These are phyloP conservation scores for Nematocida major DNA, from an alignment of 371 early-diverging fungal species.

Conservation along the genomic window DNA sequence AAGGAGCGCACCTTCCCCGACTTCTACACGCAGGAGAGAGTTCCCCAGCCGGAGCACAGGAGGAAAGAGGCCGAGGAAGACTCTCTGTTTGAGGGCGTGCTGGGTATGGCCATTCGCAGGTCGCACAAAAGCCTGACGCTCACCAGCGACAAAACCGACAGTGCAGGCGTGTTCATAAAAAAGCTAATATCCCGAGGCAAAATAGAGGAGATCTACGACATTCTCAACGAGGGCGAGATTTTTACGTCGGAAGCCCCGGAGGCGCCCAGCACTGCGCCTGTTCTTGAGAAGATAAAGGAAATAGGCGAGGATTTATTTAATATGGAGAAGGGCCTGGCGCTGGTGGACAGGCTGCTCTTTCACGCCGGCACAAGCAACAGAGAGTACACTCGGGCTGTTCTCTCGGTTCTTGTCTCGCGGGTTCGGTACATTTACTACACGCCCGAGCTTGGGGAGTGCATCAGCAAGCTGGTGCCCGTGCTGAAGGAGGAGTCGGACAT, in stretches of 20 bases:
- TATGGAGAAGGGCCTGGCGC: conserved; percentile 27
- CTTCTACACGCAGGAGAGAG: conserved; percentile 29
- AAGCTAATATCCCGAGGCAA: conserved; percentile 17
- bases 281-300: conserved; percentile 3
- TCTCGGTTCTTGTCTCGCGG: conserved; percentile 4
- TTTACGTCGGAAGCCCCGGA: neutral
- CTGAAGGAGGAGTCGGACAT: neutral
- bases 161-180: conserved; percentile 16
- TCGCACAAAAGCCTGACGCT: conserved; percentile 17
- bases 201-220: conserved; percentile 44
- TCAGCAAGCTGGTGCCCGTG: conserved; percentile 8
- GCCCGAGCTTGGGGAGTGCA: conserved; percentile 9
- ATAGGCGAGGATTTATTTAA: conserved; percentile 47
- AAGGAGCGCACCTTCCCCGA: conserved; percentile 24
- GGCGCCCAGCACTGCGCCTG: neutral
- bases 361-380: neutral
- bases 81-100: conserved; percentile 33
- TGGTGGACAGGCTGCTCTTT: conserved; percentile 6
- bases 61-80: conserved; percentile 16
- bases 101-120: conserved; percentile 33
- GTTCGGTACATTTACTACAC: conserved; percentile 25
- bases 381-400: neutral
- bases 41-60: neutral
- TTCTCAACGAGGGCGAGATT: neutral
- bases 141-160: neutral